A percentile compares a stretch with the other conserved stretches of the same genome.
Evolutionary conservation across 106 monocot species (phyloP).

Genomic region (Dioscorea zingiberensis): DNA sequence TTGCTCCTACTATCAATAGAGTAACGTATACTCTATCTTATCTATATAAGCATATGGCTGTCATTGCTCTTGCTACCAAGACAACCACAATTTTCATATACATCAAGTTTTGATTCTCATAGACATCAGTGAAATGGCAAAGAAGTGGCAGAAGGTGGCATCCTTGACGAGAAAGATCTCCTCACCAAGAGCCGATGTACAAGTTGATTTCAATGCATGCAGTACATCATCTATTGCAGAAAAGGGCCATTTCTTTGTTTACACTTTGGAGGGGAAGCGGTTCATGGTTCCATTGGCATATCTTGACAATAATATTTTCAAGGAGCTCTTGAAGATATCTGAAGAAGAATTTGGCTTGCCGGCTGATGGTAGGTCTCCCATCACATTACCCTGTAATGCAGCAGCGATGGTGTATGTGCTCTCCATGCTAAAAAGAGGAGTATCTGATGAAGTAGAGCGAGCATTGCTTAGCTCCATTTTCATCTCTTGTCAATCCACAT

Average conservation of each 20-base stretch:
- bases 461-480: not conserved
- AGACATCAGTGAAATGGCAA: too few species aligned
- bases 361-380: not conserved
- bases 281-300: conserved; percentile 6
- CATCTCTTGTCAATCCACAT: too few species aligned
- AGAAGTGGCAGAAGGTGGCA: too few species aligned
- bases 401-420: not conserved
- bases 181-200: too few species aligned
- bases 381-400: conserved; percentile 4
- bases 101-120: too few species aligned
- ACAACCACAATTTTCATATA: too few species aligned
- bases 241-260: not conserved
- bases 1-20: too few species aligned
- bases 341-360: conserved; percentile 4
- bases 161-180: too few species aligned
- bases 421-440: not conserved
- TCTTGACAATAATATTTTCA: not conserved
- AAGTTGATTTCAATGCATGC: too few species aligned
- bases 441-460: not conserved
- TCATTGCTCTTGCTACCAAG: too few species aligned
- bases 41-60: too few species aligned
- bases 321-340: conserved; percentile 4
- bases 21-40: too few species aligned
- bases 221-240: not conserved
- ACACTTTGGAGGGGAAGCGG: not conserved